Evolutionary conservation across 495 filamentous ascomycete genomes (phyloP).

Genomic region (Penicillium simplicissimum): DNA sequence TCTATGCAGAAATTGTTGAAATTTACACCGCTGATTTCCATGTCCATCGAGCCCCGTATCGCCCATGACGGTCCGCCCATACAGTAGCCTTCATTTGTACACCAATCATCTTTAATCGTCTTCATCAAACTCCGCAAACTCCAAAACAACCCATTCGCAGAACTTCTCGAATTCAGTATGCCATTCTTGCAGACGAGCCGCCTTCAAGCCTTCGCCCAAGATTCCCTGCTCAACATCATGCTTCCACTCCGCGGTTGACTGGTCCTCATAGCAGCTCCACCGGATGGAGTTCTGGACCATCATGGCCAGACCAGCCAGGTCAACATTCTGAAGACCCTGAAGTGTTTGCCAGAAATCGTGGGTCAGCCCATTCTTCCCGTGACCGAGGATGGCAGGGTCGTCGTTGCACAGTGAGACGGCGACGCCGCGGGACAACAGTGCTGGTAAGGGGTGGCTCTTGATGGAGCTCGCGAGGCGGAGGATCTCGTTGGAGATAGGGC

Average conservation of each 20-base stretch:
- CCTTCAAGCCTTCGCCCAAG: constrained; percentile 71
- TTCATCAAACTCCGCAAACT: constrained; percentile 66
- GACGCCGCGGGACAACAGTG: constrained; percentile 77
- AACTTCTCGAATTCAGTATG: constrained; percentile 81
- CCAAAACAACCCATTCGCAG: constrained; percentile 84
- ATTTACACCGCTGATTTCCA: not conserved
- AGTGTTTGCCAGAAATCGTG: constrained; percentile 93
- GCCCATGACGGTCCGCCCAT: not conserved
- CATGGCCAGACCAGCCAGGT: constrained; percentile 66
- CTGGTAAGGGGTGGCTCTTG: constrained; percentile 77
- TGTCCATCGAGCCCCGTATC: not conserved
- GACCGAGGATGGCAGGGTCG: constrained; percentile 79
- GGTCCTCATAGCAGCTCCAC: constrained; percentile 87
- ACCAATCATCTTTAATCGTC: constrained; percentile 24
- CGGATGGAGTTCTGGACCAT: constrained; percentile 90
- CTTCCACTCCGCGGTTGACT: constrained; percentile 64
- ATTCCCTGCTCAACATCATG: constrained; percentile 70
- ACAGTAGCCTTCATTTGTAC: not conserved
- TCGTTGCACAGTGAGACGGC: constrained; percentile 73
- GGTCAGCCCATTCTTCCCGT: constrained; percentile 72
- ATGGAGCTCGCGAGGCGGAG: constrained; percentile 75
- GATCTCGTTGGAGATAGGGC: constrained; percentile 83
- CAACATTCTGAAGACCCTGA: constrained; percentile 82
- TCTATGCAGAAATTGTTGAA: not conserved
- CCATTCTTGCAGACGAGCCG: constrained; percentile 74